A percentile compares a stretch with the other conserved stretches of the same genome.
phyloP scores from a whole-genome alignment of 2,329 filamentous ascomycete genomes.

The Ascochyta pisi region DNA sequence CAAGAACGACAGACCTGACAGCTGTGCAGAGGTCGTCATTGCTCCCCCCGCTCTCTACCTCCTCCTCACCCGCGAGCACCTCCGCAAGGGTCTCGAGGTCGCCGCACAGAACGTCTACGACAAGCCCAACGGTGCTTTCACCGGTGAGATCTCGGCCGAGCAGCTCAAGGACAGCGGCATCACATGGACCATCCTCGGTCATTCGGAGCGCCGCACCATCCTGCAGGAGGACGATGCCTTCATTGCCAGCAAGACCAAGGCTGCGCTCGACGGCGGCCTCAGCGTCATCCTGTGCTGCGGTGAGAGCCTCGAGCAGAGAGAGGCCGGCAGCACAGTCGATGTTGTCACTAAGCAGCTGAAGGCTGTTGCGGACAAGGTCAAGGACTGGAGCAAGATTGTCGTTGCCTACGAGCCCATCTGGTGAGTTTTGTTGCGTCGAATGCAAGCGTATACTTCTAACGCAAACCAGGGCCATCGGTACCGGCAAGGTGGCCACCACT shows the following conservation, averaged over 20 bases:
- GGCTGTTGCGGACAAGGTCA: constrained; percentile 78
- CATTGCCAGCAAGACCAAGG: constrained; percentile 93
- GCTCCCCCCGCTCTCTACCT: constrained; percentile 92
- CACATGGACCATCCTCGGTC: constrained; percentile 89
- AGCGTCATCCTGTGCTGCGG: constrained; percentile 97
- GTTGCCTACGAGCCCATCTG: constrained; percentile 99
- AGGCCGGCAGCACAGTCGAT: constrained; percentile 82
- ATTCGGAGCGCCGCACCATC: constrained; percentile 93
- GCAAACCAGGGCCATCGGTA: constrained; percentile 71
- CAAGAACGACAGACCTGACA: constrained; percentile 12
- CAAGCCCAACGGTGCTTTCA: constrained; percentile 96
- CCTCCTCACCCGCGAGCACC: constrained; percentile 79
- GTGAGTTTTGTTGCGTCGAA: constrained; percentile 56
- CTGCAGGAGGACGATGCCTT: constrained; percentile 83
- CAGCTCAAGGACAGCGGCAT: constrained; percentile 91
- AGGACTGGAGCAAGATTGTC: constrained; percentile 93
- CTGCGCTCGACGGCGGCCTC: constrained; percentile 83
- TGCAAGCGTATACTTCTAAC: constrained; percentile 19
- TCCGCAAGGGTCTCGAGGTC: constrained; percentile 79
- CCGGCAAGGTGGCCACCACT: constrained; percentile 65
- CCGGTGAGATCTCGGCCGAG: constrained; percentile 90
- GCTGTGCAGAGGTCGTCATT: constrained; percentile 84
- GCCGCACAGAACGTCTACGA: constrained; percentile 97
- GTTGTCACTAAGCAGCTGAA: constrained; percentile 85
- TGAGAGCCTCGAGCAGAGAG: constrained; percentile 92